Percentiles rank a stretch among this genome's conserved stretches.
phyloP scores from a whole-genome alignment of 768 basidiomycete species.

The Boletus rex-veris region DNA sequence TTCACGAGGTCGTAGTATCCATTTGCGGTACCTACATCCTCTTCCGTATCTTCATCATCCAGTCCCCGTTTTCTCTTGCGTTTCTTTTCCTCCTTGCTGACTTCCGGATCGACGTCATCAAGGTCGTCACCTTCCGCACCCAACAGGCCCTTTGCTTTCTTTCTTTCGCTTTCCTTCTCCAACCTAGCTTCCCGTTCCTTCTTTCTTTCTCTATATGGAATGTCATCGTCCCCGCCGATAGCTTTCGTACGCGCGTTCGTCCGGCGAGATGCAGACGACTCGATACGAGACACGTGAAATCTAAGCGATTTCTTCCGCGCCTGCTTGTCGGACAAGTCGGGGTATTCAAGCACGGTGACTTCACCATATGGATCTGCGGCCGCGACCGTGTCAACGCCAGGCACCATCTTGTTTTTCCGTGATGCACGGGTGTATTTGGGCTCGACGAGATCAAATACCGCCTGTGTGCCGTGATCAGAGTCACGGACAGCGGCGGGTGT shows the following conservation, averaged over 20 bases:
- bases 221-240: constrained; percentile 89
- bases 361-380: constrained; percentile 64
- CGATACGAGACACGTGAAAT: constrained; percentile 93
- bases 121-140: constrained; percentile 65
- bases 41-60: constrained; percentile 40
- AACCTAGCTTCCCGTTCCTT: constrained; percentile 57
- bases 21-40: constrained; percentile 49
- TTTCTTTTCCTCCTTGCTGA: constrained; percentile 31
- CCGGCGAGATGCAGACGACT: constrained; percentile 71
- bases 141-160: constrained; percentile 31
- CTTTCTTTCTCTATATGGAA: constrained; percentile 80
- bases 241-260: constrained; percentile 68
- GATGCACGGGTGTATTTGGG: constrained; percentile 48
- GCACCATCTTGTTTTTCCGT: constrained; percentile 15
- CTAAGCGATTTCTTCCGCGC: constrained; percentile 78
- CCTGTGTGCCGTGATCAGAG: constrained; percentile 17
- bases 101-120: constrained; percentile 52
- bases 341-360: constrained; percentile 56
- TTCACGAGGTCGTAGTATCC: constrained; percentile 94
- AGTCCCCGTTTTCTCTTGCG: constrained; percentile 37
- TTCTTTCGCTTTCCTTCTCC: constrained; percentile 42
- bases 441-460: constrained; percentile 73
- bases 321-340: constrained; percentile 80
- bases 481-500: constrained; percentile 23
- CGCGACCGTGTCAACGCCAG: constrained; percentile 5